These are phyloP conservation scores for Halenospora varia DNA, from an alignment of 495 filamentous ascomycete genomes.

Conservation along the genomic window DNA sequence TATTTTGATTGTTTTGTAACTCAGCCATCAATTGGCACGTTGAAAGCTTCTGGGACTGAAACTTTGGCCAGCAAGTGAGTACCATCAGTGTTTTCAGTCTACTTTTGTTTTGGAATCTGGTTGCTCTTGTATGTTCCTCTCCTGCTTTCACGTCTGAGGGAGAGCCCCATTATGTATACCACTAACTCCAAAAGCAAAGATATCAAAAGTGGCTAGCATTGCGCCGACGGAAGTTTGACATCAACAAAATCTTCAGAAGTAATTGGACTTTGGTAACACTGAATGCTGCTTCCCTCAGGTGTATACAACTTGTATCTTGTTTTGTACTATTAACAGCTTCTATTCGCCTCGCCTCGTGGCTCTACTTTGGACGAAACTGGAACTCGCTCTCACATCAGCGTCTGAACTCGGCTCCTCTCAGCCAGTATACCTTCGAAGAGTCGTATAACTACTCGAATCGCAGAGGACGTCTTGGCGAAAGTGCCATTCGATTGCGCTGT, in stretches of 20 bases:
- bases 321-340: neutral
- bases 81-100: too few relatives aligned
- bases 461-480: neutral
- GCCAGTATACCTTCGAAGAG: neutral
- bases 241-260: neutral
- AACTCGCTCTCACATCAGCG: neutral
- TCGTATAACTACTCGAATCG: neutral
- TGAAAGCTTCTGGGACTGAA: neutral
- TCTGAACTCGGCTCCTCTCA: neutral
- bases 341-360: neutral
- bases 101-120: too few relatives aligned
- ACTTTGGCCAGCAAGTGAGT: neutral
- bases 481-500: neutral
- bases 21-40: neutral
- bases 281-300: neutral
- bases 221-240: neutral
- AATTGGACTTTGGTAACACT: neutral
- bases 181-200: neutral
- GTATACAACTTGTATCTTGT: neutral
- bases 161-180: neutral
- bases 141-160: too few relatives aligned
- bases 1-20: neutral
- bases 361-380: neutral
- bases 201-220: neutral
- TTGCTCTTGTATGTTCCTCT: too few relatives aligned